phyloP scores from a whole-genome alignment of 2,329 filamentous ascomycete species.

The Stylonectria norvegica region DNA sequence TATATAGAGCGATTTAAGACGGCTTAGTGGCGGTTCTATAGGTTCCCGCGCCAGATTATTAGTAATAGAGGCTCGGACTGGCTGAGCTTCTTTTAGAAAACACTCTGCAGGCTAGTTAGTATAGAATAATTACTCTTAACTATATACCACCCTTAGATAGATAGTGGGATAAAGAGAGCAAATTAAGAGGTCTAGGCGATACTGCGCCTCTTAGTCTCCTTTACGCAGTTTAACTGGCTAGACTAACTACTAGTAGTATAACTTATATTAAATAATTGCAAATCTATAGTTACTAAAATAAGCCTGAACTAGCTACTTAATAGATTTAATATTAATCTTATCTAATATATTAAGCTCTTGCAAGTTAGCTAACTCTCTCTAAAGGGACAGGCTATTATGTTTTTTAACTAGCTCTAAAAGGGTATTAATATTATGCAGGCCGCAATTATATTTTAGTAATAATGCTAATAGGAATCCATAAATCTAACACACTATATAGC shows the following conservation, averaged over 20 bases:
- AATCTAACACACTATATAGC: too few species aligned
- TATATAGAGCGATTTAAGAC: slow-evolving; percentile 4
- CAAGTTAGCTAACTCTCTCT: too few species aligned
- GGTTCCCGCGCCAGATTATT: slow-evolving; percentile 1
- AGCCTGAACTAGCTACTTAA: slow-evolving; percentile 3
- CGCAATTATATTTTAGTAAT: not conserved
- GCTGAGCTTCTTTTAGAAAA: not conserved
- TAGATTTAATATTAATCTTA: not conserved
- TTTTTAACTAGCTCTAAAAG: too few species aligned
- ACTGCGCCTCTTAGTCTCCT: not conserved
- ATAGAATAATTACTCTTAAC: slow-evolving; percentile 3
- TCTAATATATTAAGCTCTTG: not conserved
- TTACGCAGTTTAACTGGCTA: slow-evolving; percentile 1
- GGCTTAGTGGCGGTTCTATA: slow-evolving; percentile 3
- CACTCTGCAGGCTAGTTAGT: not conserved
- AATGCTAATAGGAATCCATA: not conserved
- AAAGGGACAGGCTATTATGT: too few species aligned
- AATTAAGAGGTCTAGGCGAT: slow-evolving; percentile 1
- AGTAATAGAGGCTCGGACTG: not conserved
- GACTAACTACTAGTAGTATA: not conserved
- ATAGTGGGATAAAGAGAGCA: slow-evolving; percentile 1
- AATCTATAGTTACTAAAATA: slow-evolving; percentile 3
- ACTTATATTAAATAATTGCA: slow-evolving; percentile 1
- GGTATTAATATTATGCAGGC: not conserved
- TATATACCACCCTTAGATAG: slow-evolving; percentile 2